Evolutionary conservation across 2,329 filamentous ascomycete genomes (phyloP).

Genomic region (Aureobasidium lini): DNA sequence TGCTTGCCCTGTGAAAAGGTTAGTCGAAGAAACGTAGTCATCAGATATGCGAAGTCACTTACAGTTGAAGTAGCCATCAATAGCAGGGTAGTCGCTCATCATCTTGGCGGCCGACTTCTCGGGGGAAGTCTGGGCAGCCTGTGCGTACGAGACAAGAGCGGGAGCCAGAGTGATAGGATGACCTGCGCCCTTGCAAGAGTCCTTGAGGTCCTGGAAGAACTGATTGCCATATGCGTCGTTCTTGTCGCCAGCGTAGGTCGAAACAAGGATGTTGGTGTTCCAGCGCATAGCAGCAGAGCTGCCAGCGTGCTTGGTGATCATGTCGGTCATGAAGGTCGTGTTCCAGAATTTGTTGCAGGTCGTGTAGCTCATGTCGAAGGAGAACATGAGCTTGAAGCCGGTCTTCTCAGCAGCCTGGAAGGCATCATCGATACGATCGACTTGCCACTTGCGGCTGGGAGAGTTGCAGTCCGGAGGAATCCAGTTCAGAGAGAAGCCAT

Average conservation of each 20-base stretch:
- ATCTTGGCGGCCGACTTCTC: conserved; percentile 21
- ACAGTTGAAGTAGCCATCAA: conserved; percentile 34
- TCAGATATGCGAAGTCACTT: not conserved
- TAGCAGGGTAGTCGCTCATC: conserved; percentile 27
- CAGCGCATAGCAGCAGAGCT: conserved; percentile 29
- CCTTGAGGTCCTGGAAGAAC: conserved; percentile 30
- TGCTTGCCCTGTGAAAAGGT: conserved; percentile 23
- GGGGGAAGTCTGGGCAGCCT: conserved; percentile 23
- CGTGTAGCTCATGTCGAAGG: conserved; percentile 33
- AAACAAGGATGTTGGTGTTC: conserved; percentile 32
- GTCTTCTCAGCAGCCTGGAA: conserved; percentile 27
- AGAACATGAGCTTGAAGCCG: conserved; percentile 31
- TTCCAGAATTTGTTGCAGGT: conserved; percentile 31
- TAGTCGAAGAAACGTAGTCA: not conserved
- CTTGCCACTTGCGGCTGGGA: conserved; percentile 25
- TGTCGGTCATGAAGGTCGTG: conserved; percentile 28
- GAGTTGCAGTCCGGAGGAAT: conserved; percentile 29
- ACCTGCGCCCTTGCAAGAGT: conserved; percentile 23
- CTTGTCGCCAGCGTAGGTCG: conserved; percentile 29
- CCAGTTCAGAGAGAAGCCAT: conserved; percentile 33
- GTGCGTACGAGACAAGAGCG: conserved; percentile 27
- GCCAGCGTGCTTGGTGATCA: conserved; percentile 26
- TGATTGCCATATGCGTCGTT: conserved; percentile 28
- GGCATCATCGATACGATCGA: conserved; percentile 30
- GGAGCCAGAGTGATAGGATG: conserved; percentile 29